Evolutionary conservation across 805 yeast species (phyloP).

Genomic region (Ogataea sp.): DNA sequence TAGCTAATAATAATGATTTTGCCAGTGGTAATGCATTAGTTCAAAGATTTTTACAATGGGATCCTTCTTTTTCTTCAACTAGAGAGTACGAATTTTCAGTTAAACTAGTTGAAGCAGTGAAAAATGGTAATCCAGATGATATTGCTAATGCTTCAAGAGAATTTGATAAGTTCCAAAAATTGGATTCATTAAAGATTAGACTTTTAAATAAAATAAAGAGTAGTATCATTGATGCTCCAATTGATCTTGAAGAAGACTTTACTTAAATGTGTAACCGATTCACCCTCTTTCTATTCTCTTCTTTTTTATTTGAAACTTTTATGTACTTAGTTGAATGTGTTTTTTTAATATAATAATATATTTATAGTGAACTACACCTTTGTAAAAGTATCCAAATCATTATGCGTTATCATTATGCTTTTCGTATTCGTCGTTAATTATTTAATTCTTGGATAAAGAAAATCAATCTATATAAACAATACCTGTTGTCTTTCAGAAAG

Average conservation of each 20-base stretch:
- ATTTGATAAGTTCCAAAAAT: conserved; percentile 78
- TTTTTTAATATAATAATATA: too few relatives aligned
- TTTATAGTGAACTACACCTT: too few relatives aligned
- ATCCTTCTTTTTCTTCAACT: conserved; percentile 64
- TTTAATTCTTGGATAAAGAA: too few relatives aligned
- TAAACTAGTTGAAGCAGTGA: conserved; percentile 65
- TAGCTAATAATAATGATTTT: conserved; percentile 70
- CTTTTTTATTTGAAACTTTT: neutral
- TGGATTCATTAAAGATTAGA: conserved; percentile 87
- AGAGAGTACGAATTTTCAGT: conserved; percentile 66
- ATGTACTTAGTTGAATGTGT: too few relatives aligned
- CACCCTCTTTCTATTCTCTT: neutral
- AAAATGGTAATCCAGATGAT: conserved; percentile 70
- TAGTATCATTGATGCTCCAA: conserved; percentile 22
- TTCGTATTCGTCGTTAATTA: too few relatives aligned
- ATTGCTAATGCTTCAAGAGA: conserved; percentile 70
- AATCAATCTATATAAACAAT: too few relatives aligned
- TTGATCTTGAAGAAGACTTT: conserved; percentile 26
- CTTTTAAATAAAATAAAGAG: conserved; percentile 75
- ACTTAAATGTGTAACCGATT: conserved; percentile 11
- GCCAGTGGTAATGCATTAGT: conserved; percentile 78
- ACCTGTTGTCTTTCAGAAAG: too few relatives aligned
- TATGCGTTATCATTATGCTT: too few relatives aligned
- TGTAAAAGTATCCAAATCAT: too few relatives aligned
- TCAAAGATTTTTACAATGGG: conserved; percentile 58